These are phyloP conservation scores for Metschnikowia santaceciliae DNA, from an alignment of 805 yeast species.

Conservation along the genomic window DNA sequence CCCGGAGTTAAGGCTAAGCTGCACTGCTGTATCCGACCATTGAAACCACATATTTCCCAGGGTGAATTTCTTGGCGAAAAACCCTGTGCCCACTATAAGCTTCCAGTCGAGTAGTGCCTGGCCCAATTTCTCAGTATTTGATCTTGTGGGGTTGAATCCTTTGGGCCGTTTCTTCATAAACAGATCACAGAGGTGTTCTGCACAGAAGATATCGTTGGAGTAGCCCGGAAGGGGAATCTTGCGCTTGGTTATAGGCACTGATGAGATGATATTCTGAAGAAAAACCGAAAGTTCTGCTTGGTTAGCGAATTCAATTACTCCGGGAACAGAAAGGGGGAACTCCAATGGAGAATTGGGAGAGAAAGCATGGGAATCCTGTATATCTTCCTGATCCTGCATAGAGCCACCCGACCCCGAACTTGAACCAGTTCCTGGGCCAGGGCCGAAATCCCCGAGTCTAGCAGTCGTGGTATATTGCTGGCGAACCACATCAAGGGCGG, in stretches of 20 bases:
- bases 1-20: slow-evolving; percentile 1
- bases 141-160: slow-evolving; percentile 34
- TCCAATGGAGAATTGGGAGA: slow-evolving; percentile 7
- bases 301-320: slow-evolving; percentile 16
- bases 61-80: slow-evolving; percentile 34
- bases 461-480: slow-evolving; percentile 27
- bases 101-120: slow-evolving; percentile 35
- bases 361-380: no score
- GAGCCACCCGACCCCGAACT: no score
- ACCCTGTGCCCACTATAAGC: slow-evolving; percentile 28
- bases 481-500: slow-evolving; percentile 27
- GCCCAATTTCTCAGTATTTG: slow-evolving; percentile 38
- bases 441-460: slow-evolving; percentile 29
- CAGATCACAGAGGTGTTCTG: slow-evolving; percentile 34
- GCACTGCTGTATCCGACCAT: slow-evolving; percentile 35
- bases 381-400: no score
- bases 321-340: slow-evolving; percentile 34
- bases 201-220: slow-evolving; percentile 35
- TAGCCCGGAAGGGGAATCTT: slow-evolving; percentile 40
- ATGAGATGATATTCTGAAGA: slow-evolving; percentile 19
- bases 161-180: slow-evolving; percentile 24
- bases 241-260: slow-evolving; percentile 26
- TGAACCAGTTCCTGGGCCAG: background rate
- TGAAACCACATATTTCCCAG: slow-evolving; percentile 44
- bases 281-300: slow-evolving; percentile 21